Evolutionary conservation across 805 yeast species (phyloP).

Genomic region (Danielia reshetovae): DNA sequence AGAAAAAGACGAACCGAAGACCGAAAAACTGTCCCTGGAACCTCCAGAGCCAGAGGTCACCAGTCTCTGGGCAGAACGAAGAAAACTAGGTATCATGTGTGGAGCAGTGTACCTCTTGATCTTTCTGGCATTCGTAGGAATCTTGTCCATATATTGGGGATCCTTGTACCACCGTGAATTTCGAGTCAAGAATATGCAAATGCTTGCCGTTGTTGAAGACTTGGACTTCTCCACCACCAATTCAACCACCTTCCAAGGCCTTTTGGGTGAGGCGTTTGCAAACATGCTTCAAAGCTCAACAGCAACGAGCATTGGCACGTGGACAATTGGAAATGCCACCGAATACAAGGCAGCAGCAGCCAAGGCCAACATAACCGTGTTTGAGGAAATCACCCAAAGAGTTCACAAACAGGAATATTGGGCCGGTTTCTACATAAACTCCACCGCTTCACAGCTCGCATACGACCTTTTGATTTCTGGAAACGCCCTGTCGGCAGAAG

Average conservation of each 20-base stretch:
- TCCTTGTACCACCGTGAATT: slow-evolving; percentile 26
- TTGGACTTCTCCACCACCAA: slow-evolving; percentile 12
- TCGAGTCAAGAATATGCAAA: slow-evolving; percentile 29
- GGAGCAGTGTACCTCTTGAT: slow-evolving; percentile 17
- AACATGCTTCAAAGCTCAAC: slow-evolving; percentile 14
- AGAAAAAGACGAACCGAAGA: not conserved
- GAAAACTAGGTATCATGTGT: slow-evolving; percentile 11
- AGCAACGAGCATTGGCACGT: not conserved
- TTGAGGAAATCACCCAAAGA: slow-evolving; percentile 16
- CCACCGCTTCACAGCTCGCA: slow-evolving; percentile 23
- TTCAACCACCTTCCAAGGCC: slow-evolving; percentile 17
- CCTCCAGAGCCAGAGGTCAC: not conserved
- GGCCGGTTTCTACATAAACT: slow-evolving; percentile 24
- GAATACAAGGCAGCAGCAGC: slow-evolving; percentile 14
- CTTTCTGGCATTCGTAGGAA: slow-evolving; percentile 22
- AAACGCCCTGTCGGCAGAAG: slow-evolving; percentile 11
- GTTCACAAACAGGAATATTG: slow-evolving; percentile 30
- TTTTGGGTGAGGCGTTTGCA: slow-evolving; percentile 17
- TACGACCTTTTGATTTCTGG: slow-evolving; percentile 14
- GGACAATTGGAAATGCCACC: slow-evolving; percentile 2
- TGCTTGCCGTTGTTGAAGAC: slow-evolving; percentile 38
- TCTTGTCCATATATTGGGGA: slow-evolving; percentile 42
- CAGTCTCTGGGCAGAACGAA: slow-evolving; percentile 9
- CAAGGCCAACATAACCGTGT: slow-evolving; percentile 16
- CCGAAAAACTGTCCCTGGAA: not conserved